Evolutionary conservation across 768 basidiomycete species (phyloP).

Genomic region (Lactifluus pinguis): DNA sequence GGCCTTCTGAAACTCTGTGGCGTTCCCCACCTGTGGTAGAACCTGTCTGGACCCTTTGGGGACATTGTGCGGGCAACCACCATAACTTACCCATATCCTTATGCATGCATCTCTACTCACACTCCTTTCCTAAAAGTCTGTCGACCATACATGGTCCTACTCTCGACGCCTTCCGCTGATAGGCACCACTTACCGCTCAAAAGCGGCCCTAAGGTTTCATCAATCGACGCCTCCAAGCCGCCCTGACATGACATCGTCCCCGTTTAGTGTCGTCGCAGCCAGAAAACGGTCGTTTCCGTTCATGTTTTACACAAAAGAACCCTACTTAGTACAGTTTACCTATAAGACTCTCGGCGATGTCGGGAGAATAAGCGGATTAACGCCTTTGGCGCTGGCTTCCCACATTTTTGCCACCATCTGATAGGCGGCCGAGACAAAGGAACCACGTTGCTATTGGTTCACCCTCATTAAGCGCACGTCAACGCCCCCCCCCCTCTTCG

Average conservation of each 20-base stretch:
- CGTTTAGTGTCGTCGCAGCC: background rate
- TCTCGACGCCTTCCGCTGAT: background rate
- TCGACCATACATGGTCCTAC: too few relatives aligned
- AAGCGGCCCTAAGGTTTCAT: background rate
- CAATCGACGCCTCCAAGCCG: background rate
- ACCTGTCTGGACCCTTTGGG: background rate
- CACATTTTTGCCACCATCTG: background rate
- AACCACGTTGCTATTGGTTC: background rate
- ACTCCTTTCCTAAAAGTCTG: too few relatives aligned
- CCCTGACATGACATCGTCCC: background rate
- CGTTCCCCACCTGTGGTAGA: conserved; percentile 1
- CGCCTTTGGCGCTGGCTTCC: background rate
- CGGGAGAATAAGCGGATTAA: background rate
- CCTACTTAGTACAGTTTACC: background rate
- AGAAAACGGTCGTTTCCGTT: background rate
- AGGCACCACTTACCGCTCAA: background rate
- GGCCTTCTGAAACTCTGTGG: conserved; percentile 11
- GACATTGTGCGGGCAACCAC: background rate
- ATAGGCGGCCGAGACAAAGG: background rate
- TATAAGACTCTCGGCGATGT: background rate
- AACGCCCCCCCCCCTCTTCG: conserved; percentile 1
- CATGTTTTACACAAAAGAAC: background rate
- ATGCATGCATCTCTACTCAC: too few relatives aligned
- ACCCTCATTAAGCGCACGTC: background rate
- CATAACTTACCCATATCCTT: background rate